Evolutionary conservation across 257 asterid genomes (phyloP), one percentile per base, ranked within the genome.

Genomic region (Solanum lycopersicoides): DNA sequence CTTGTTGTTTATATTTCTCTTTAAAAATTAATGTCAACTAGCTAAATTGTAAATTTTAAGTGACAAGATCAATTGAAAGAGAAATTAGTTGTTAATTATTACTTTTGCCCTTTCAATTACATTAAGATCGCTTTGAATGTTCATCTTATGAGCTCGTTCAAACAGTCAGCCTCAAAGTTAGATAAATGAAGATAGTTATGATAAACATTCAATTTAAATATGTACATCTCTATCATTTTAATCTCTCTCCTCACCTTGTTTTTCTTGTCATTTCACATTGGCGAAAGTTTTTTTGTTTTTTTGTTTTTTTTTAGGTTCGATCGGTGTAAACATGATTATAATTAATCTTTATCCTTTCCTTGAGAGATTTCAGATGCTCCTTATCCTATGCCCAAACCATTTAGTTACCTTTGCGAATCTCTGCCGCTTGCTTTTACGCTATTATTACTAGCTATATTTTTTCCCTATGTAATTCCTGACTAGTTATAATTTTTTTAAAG

Each of bases 91-190:
- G 39, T 7, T 44, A 34, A 7, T 45, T 5, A 28, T 47, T 16
- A 47, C 85, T 18, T 30, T 50, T 47, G 30, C 69, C 69, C 69
- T 80, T 80, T 30, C 85, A 30, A 80, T 18, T 80, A 16, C 4
- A 47, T 47, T 9, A 45, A 79, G 16, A 47, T 3, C 84, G 45
- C 1, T 45, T 77, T 28, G 37, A 8, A 80, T 80, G 28, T 47
- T 80, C 68, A 16, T 16, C 28, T 28, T 20, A 73, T 35, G 3
- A 35, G 9, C 47, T 35, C 21, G 16, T 9, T 32, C 2, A 71
- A 7, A 14, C 0, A 18, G 45, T 5, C 47, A 0, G 18, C 37
- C 0, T 1, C 32, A 21, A 21, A 35, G 7, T 11, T 18, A 0
- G 21, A 73, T 73, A 20, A 37, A 37, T 34, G 1, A 72, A 10